These are phyloP conservation scores for Chaetomium fimeti DNA, from an alignment of 495 filamentous ascomycete genomes.

Conservation along the genomic window DNA sequence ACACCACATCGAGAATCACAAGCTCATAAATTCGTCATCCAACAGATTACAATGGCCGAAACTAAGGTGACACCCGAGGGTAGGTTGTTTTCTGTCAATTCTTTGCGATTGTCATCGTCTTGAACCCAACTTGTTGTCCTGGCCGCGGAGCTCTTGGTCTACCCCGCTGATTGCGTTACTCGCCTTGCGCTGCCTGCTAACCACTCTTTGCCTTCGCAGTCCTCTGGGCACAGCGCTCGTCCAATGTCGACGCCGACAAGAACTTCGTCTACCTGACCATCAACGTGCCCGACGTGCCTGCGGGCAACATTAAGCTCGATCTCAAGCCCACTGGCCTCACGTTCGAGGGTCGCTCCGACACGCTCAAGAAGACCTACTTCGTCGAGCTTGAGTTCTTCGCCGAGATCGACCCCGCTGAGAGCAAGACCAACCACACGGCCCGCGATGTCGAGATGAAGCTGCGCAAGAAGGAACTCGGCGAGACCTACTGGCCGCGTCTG, in stretches of 20 bases:
- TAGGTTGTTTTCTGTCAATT: conserved; percentile 18
- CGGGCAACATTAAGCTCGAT: conserved; percentile 69
- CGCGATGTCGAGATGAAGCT: conserved; percentile 86
- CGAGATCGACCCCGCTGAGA: conserved; percentile 82
- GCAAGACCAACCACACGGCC: conserved; percentile 77
- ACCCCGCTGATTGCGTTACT: neutral
- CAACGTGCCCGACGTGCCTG: conserved; percentile 73
- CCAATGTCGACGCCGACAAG: conserved; percentile 69
- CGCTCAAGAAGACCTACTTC: conserved; percentile 76
- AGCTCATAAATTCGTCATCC: conserved; percentile 12
- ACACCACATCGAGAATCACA: conserved; percentile 6
- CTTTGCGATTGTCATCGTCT: neutral
- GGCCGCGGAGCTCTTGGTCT: neutral
- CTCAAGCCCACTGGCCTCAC: conserved; percentile 71
- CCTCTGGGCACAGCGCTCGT: conserved; percentile 97
- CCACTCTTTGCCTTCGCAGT: conserved; percentile 54
- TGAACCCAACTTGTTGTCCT: neutral
- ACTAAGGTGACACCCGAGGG: conserved; percentile 36
- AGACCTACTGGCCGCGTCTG: conserved; percentile 91
- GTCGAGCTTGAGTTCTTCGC: conserved; percentile 85
- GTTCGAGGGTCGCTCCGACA: conserved; percentile 77
- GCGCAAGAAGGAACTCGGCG: conserved; percentile 91
- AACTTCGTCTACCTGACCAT: conserved; percentile 94
- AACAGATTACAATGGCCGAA: conserved; percentile 30
- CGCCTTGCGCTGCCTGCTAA: conserved; percentile 3